Conservation (phyloP, 768 basidiomycete species). For the Pleurotus citrinopileatus region DNA sequence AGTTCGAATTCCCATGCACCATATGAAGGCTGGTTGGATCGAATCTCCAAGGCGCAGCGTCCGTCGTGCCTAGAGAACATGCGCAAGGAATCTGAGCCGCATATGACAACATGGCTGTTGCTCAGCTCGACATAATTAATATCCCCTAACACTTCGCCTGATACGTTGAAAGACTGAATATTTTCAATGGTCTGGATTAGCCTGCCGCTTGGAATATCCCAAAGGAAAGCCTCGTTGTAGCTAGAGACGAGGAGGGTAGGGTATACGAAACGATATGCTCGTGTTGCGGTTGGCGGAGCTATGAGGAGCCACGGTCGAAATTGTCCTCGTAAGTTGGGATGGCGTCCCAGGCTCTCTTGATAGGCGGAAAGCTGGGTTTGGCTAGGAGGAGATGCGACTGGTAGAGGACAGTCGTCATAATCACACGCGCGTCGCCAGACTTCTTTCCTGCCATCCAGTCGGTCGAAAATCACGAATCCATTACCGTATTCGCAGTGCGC, state of each 20-base stretch:
- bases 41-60: slow-evolving; percentile 38
- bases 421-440: slow-evolving; percentile 60
- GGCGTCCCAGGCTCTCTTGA: slow-evolving; percentile 9
- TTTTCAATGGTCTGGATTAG: slow-evolving; percentile 46
- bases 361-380: slow-evolving; percentile 18
- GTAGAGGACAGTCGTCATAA: slow-evolving; percentile 17
- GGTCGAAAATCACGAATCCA: slow-evolving; percentile 73
- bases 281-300: slow-evolving; percentile 35
- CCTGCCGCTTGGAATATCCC: slow-evolving; percentile 54
- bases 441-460: slow-evolving; percentile 54
- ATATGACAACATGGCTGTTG: slow-evolving; percentile 56
- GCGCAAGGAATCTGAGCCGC: slow-evolving; percentile 43
- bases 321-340: slow-evolving; percentile 34
- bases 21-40: slow-evolving; percentile 31
- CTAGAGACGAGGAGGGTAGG: slow-evolving; percentile 59
- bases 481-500: slow-evolving; percentile 75
- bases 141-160: slow-evolving; percentile 24
- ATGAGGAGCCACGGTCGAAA: slow-evolving; percentile 66
- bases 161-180: slow-evolving; percentile 24
- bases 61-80: slow-evolving; percentile 52
- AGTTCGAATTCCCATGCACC: slow-evolving; percentile 33
- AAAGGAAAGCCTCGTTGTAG: slow-evolving; percentile 47
- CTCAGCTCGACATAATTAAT: slow-evolving; percentile 69
- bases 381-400: slow-evolving; percentile 29
- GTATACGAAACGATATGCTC: slow-evolving; percentile 67